A percentile compares a stretch with the other conserved stretches of the same genome.
Conservation (phyloP, 441 rosid species). For the Flueggea neowawraea region DNA sequence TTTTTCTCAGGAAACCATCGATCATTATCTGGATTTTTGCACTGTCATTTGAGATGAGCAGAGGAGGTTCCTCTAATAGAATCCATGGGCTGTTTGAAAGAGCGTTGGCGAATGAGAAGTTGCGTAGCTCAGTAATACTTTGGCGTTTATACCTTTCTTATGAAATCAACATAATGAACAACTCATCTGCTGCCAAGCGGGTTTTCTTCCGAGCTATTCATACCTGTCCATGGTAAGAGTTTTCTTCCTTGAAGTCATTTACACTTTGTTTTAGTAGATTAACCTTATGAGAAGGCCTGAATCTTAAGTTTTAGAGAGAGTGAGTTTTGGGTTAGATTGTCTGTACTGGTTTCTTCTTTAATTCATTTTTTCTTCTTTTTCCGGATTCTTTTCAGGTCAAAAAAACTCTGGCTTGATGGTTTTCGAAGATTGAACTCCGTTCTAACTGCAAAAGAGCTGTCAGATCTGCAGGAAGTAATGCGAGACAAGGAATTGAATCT, state of each 20-base stretch:
- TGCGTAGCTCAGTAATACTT: conserved; percentile 57
- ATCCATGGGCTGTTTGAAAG: conserved; percentile 88
- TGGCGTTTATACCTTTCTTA: conserved; percentile 91
- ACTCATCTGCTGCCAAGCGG: conserved; percentile 70
- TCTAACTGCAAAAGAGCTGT: conserved; percentile 73
- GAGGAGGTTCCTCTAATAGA: conserved; percentile 67
- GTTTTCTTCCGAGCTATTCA: conserved; percentile 90
- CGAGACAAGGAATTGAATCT: conserved; percentile 90
- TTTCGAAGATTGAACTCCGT: conserved; percentile 56
- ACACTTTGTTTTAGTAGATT: too few species aligned
- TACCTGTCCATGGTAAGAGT: conserved; percentile 87
- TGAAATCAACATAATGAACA: conserved; percentile 56
- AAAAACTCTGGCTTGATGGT: conserved; percentile 94
- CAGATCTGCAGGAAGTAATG: conserved; percentile 98
- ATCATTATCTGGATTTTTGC: conserved; percentile 75
- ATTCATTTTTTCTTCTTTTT: neutral
- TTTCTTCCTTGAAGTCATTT: neutral
- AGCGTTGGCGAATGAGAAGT: conserved; percentile 63
- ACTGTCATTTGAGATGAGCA: conserved; percentile 75
- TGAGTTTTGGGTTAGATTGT: too few species aligned
- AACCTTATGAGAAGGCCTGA: too few species aligned
- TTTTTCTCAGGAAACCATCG: conserved; percentile 63
- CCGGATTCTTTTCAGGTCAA: conserved; percentile 71
- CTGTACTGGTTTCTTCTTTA: too few species aligned
- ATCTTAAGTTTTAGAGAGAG: too few species aligned